Percentiles rank a stretch among this genome's conserved stretches.
Evolutionary conservation across 768 basidiomycete species (phyloP).

Genomic region (Phanerochaete carnosa): DNA sequence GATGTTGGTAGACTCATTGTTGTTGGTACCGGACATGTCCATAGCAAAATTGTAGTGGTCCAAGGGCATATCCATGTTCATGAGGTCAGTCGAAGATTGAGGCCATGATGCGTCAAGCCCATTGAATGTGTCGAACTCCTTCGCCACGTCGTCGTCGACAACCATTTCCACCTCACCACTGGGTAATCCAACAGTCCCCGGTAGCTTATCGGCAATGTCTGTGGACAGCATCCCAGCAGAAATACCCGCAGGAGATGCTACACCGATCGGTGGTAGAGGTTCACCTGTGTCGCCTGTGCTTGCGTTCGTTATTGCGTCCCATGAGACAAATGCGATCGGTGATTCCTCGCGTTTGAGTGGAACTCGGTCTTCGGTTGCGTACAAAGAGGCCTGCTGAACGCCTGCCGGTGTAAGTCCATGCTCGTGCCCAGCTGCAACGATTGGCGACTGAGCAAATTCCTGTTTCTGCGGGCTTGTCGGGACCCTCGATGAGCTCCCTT

Average conservation of each 20-base stretch:
- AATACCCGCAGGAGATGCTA: background rate
- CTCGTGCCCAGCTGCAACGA: background rate
- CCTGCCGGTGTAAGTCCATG: background rate
- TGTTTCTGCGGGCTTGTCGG: background rate
- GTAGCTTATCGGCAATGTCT: background rate
- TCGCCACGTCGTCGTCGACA: background rate
- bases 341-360: background rate
- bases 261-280: background rate
- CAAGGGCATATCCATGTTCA: constrained; percentile 29
- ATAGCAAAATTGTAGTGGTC: constrained; percentile 34
- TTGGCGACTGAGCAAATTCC: background rate
- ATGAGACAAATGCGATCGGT: background rate
- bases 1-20: constrained; percentile 27
- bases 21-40: constrained; percentile 33
- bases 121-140: constrained; percentile 19
- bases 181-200: background rate
- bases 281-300: background rate
- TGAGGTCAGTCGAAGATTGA: constrained; percentile 27
- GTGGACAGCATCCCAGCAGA: background rate
- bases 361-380: background rate
- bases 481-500: constrained; percentile 31
- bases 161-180: background rate
- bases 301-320: background rate
- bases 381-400: background rate
- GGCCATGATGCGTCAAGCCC: constrained; percentile 22